A percentile compares a stretch with the other conserved stretches of the same genome.
phyloP scores from a whole-genome alignment of 1,284 basidiomycete genomes.

The Malassezia psittaci region DNA sequence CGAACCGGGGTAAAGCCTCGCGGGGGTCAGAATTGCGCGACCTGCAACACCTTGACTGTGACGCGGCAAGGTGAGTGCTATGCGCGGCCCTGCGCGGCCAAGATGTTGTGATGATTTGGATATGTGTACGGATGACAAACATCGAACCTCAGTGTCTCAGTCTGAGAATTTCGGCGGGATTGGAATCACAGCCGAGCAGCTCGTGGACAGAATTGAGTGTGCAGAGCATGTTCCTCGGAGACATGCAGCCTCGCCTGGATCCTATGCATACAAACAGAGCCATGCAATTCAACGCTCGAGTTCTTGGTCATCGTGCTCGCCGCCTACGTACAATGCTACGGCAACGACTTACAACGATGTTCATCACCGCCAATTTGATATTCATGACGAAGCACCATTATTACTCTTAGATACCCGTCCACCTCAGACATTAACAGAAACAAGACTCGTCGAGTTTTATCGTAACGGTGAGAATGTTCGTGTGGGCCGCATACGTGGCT shows the following conservation, averaged over 20 bases:
- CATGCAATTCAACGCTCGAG: too few species aligned
- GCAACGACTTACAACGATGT: too few species aligned
- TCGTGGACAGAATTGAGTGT: background rate
- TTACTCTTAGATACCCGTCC: constrained; percentile 16
- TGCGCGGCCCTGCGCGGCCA: constrained; percentile 1
- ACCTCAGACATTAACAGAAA: constrained; percentile 2
- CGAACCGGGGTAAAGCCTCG: too few species aligned
- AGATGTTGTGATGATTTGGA: background rate
- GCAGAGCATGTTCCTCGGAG: too few species aligned
- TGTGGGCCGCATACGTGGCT: constrained; percentile 10
- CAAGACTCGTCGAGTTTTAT: background rate
- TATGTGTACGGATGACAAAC: too few species aligned
- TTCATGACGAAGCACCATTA: background rate
- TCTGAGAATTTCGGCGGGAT: background rate
- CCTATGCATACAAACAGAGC: too few species aligned
- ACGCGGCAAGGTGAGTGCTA: background rate
- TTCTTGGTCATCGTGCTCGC: too few species aligned
- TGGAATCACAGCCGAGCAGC: background rate
- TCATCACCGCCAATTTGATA: background rate
- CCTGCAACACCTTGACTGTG: too few species aligned
- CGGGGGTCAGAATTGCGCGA: too few species aligned
- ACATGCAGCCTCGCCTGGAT: too few species aligned
- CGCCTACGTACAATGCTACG: too few species aligned
- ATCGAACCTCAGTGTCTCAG: background rate
- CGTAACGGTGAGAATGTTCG: background rate